Base-by-base conservation (phyloP, 169 alveolate species). In the Eimeria zaria region DNA sequence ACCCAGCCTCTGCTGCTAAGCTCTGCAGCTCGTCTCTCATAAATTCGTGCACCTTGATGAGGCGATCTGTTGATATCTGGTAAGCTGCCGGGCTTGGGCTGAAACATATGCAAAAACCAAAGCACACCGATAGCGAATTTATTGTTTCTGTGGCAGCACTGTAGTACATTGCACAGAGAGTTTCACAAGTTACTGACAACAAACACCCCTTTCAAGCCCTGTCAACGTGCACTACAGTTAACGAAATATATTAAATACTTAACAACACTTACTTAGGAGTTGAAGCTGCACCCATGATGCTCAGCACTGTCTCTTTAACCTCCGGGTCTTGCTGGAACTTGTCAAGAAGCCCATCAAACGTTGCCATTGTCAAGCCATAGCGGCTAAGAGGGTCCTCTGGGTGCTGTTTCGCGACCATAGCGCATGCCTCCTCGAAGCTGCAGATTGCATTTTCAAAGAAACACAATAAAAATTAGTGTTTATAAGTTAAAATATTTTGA, bases 371-470 rank as follows among this genome's bases (percentile, higher is more conserved):
- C 89, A 97, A 74, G 27, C 96, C 97, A 55, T 97, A 92, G 44
- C 96, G 95, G 80, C 91, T 96, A 83, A 97, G 95, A 27, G 98
- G 98, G 53, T 97, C 98, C 51, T 95, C 97, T 39, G 97, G 98
- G 69, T 97, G 95, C 87, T 91, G 90, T 78, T 92, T 95, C 95
- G 74, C 80, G 44, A 97, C 98, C 69, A 91, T 90, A 44, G 96
- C 95, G 95, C 96, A 97, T 41, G 97, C 97, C 81, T 97, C 96
- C 88, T 97, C 93, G 62, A 92, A 92, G 6, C 96, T 92, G 96
- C 41, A 74, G 30, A 22, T 16, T n/a, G 24, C 24, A 27, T n/a
- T 58, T 4, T 4, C 39, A 24, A 39, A 48, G 20, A 53, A 24
- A 71, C 16, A 46, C 20, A 67, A 30, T 2, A 71, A 12, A 71